Conservation (phyloP, 2,329 filamentous ascomycete genomes). For the Colletotrichum tofieldiae region DNA sequence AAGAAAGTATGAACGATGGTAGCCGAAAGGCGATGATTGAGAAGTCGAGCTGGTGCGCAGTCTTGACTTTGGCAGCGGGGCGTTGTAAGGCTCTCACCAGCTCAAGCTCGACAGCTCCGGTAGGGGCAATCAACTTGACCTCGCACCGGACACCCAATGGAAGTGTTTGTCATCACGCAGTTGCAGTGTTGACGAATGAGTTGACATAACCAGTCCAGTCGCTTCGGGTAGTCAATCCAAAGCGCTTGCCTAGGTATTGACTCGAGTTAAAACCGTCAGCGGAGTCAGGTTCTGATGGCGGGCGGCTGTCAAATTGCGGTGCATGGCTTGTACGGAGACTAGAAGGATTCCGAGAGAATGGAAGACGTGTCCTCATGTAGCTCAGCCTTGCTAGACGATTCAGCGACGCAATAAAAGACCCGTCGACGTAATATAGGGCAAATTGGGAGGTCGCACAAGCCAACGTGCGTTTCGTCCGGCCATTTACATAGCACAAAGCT, state of each 20-base stretch:
- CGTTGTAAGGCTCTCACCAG: neutral
- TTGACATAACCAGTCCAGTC: neutral
- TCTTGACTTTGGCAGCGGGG: neutral
- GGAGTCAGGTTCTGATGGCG: neutral
- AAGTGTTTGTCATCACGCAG: neutral
- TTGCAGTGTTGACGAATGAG: neutral
- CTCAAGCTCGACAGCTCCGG: neutral
- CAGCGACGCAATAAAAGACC: neutral
- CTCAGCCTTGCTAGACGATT: neutral
- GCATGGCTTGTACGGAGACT: neutral
- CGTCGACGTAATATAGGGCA: neutral
- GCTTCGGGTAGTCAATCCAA: neutral
- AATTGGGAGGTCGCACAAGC: neutral
- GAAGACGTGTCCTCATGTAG: neutral
- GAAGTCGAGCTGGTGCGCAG: neutral
- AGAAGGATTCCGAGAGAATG: neutral
- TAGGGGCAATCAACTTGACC: neutral
- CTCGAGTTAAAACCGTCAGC: neutral
- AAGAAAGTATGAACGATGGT: neutral
- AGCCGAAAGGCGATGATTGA: neutral
- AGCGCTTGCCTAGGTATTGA: neutral
- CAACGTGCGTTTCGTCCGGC: constrained; percentile 3
- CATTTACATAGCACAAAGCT: constrained; percentile 7
- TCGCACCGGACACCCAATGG: neutral
- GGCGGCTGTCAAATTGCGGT: neutral